Evolutionary conservation across 2,329 filamentous ascomycete genomes (phyloP).

Genomic region (Aureobasidium pullulans): DNA sequence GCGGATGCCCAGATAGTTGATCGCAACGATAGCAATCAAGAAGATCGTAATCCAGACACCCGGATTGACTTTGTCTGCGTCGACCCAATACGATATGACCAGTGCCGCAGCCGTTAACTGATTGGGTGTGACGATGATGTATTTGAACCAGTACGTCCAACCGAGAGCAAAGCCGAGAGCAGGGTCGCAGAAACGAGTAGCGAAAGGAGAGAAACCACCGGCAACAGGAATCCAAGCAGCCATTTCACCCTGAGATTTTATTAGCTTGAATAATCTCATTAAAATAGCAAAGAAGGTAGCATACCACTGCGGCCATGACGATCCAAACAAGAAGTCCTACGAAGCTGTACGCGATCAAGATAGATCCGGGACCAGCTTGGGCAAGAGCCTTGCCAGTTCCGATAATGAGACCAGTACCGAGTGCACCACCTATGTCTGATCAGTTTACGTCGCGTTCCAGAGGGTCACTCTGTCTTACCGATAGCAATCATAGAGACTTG

Average conservation of each 20-base stretch:
- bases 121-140: constrained; percentile 79
- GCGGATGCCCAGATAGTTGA: constrained; percentile 56
- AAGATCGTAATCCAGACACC: constrained; percentile 68
- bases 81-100: constrained; percentile 72
- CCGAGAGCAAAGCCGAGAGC: constrained; percentile 73
- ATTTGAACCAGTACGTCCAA: constrained; percentile 61
- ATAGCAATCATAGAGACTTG: constrained; percentile 53
- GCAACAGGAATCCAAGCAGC: constrained; percentile 72
- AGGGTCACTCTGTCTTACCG: neutral
- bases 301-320: constrained; percentile 64
- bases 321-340: constrained; percentile 68
- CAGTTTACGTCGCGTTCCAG: neutral
- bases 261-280: no score
- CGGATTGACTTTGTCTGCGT: constrained; percentile 59
- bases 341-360: constrained; percentile 64
- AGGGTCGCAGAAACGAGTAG: constrained; percentile 70
- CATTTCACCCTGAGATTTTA: constrained; percentile 57
- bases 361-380: constrained; percentile 52
- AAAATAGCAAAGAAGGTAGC: no score
- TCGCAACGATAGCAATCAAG: constrained; percentile 34
- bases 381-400: constrained; percentile 49
- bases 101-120: constrained; percentile 74
- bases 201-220: constrained; percentile 75
- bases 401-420: constrained; percentile 68
- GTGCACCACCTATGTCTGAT: constrained; percentile 52